Evolutionary conservation across 2,329 filamentous ascomycete species (phyloP), one percentile per base, ranked within the genome.

Genomic region (Pseudogymnoascus sp.): DNA sequence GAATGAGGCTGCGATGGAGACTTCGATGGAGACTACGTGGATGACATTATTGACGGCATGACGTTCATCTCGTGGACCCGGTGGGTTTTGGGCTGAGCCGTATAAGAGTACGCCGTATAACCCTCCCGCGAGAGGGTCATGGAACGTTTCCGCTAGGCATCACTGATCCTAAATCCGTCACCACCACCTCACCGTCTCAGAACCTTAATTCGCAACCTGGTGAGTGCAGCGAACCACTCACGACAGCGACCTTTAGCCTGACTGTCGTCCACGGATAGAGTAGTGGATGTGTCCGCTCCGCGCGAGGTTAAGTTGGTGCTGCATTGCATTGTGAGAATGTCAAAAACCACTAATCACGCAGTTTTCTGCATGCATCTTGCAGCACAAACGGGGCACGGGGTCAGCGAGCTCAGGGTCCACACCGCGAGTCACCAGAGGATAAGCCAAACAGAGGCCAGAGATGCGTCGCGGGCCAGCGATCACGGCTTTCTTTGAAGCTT

Each of bases 81-180:
- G 25, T 53, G 47, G 47, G 47, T 31, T 31, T 31, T 7, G 42
- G 47, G 47, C 47, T 23, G n/a, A 53, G 47, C 47, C 23, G 44
- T 47, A 47, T n/a, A 28, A 50, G 31, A 23, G 23, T n/a, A 50
- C 7, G n/a, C n/a, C 44, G 42, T 16, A 53, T 31, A 31, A 31
- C 44, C 12, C 44, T 25, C 44, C 44, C 12, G 21, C 21, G 28
- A 31, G 44, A 50, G 44, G 21, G 11, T 28, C 14, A 50, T 53
- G 47, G 47, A 53, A 53, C 47, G 47, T 53, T 53, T 31, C 47
- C 25, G 25, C 47, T 53, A 31, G 47, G 47, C 47, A 53, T 53
- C 47, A 53, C 25, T 53, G 25, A 53, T 53, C 25, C 47, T 53
- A 53, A 53, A 31, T 53, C 25, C 47, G 25, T 53, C 47, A 53